A percentile compares a stretch with the other conserved stretches of the same genome.
These are phyloP conservation scores for Beauveria scarabaeidicola DNA, from an alignment of 2,329 filamentous ascomycete species.

Conservation along the genomic window DNA sequence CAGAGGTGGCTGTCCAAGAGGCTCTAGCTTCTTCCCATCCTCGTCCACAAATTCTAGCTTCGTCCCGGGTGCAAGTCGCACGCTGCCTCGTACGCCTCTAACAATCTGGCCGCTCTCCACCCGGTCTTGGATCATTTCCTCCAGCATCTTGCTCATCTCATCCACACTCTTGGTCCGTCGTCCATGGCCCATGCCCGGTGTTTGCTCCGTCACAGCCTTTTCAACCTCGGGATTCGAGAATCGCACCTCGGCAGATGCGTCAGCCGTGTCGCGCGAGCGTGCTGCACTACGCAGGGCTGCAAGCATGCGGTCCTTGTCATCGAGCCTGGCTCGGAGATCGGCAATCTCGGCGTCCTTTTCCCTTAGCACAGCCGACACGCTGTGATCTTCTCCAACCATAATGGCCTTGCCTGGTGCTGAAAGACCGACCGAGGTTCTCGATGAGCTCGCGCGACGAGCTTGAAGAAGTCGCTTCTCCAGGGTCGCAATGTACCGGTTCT, in stretches of 20 bases:
- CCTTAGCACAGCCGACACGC: conserved; percentile 60
- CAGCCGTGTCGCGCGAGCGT: conserved; percentile 75
- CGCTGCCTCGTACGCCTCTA: conserved; percentile 57
- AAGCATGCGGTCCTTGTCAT: conserved; percentile 94
- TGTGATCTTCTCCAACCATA: conserved; percentile 71
- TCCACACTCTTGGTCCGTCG: conserved; percentile 65
- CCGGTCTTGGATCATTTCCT: conserved; percentile 91
- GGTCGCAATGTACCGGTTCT: conserved; percentile 92
- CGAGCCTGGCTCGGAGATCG: conserved; percentile 77
- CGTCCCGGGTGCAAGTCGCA: conserved; percentile 46
- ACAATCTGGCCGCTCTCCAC: conserved; percentile 68
- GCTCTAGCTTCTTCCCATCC: conserved; percentile 28
- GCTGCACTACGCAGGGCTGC: conserved; percentile 76
- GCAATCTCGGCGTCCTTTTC: conserved; percentile 92
- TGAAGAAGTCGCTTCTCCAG: conserved; percentile 88
- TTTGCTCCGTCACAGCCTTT: conserved; percentile 17
- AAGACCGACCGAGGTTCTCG: conserved; percentile 71
- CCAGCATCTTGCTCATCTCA: conserved; percentile 86
- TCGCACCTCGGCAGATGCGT: conserved; percentile 35
- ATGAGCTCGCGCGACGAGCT: conserved; percentile 81
- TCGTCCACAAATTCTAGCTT: conserved; percentile 31
- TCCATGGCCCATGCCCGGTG: conserved; percentile 25
- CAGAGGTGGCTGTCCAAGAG: conserved; percentile 30
- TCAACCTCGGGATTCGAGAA: conserved; percentile 19
- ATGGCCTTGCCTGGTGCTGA: conserved; percentile 51